A percentile compares a stretch with the other conserved stretches of the same genome.
Evolutionary conservation across 768 basidiomycete species (phyloP).

Genomic region (Termitomyces sp.): DNA sequence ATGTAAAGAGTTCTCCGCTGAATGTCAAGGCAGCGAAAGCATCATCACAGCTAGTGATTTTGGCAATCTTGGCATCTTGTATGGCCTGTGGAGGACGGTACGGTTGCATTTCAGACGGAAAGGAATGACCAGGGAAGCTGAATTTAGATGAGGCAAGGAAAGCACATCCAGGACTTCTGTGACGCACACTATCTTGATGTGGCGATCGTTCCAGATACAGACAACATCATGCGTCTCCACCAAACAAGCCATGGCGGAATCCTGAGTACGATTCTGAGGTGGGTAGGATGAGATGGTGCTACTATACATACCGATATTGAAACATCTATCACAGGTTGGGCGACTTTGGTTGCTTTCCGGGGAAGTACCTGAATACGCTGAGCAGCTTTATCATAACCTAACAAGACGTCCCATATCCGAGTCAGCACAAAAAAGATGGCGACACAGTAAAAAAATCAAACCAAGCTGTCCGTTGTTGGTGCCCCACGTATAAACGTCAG

Average conservation of each 20-base stretch:
- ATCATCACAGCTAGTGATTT: conserved; percentile 75
- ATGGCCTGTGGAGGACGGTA: conserved; percentile 80
- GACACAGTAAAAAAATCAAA: conserved; percentile 21
- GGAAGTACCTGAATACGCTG: conserved; percentile 76
- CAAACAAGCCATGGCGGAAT: conserved; percentile 78
- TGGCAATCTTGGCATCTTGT: conserved; percentile 66
- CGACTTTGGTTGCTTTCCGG: conserved; percentile 74
- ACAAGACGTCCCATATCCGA: not conserved
- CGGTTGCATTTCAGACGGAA: conserved; percentile 69
- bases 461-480: conserved; percentile 92
- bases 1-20: conserved; percentile 91
- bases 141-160: not conserved
- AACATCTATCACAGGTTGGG: conserved; percentile 63
- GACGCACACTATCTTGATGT: conserved; percentile 67
- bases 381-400: conserved; percentile 72
- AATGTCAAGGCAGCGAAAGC: conserved; percentile 78
- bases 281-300: not conserved
- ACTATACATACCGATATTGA: conserved; percentile 59
- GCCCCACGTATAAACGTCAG: conserved; percentile 83
- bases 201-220: conserved; percentile 73
- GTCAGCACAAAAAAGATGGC: not conserved
- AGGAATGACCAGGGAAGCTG: conserved; percentile 73
- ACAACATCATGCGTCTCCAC: conserved; percentile 77
- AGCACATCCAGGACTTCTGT: not conserved
- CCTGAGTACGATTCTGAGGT: conserved; percentile 34